Percentiles rank a stretch among this genome's conserved stretches.
phyloP scores from a whole-genome alignment of 73 alveolate species.

The Halteria grandinella region DNA sequence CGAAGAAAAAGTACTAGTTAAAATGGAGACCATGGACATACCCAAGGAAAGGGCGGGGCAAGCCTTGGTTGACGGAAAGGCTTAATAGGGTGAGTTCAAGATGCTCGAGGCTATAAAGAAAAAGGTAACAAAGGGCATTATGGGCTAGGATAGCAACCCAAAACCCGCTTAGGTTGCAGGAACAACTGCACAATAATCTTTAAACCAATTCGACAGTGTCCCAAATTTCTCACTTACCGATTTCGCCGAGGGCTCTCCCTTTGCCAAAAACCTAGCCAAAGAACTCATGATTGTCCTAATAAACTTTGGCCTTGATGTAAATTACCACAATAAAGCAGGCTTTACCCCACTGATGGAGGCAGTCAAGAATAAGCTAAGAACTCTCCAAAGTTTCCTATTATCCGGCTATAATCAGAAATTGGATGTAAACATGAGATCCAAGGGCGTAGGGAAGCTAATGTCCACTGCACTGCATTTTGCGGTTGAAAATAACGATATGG shows the following conservation, averaged over 20 bases:
- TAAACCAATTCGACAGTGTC: constrained; percentile 19
- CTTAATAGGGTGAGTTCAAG: neutral
- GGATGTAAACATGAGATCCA: constrained; percentile 14
- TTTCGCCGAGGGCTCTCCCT: neutral
- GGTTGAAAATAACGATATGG: constrained; percentile 42
- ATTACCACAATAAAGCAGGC: constrained; percentile 18
- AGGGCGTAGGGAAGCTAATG: neutral
- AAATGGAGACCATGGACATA: constrained; percentile 45
- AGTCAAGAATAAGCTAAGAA: neutral
- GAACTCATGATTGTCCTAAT: constrained; percentile 20
- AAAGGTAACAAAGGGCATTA: neutral
- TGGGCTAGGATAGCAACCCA: too few species aligned
- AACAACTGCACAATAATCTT: too few species aligned
- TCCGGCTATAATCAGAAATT: constrained; percentile 3
- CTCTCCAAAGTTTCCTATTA: neutral
- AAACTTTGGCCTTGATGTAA: constrained; percentile 26
- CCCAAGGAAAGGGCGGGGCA: constrained; percentile 10
- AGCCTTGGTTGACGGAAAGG: constrained; percentile 15
- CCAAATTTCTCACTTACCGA: constrained; percentile 43
- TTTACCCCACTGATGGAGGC: constrained; percentile 18
- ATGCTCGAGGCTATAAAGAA: neutral
- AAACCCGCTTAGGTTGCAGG: too few species aligned
- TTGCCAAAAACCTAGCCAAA: constrained; percentile 40
- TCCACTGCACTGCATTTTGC: constrained; percentile 46
- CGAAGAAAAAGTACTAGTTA: constrained; percentile 34